Percentiles rank a stretch among this genome's conserved stretches.
These are phyloP conservation scores for Candolleomyces eurysporus DNA, from an alignment of 768 basidiomycete genomes.

Conservation along the genomic window DNA sequence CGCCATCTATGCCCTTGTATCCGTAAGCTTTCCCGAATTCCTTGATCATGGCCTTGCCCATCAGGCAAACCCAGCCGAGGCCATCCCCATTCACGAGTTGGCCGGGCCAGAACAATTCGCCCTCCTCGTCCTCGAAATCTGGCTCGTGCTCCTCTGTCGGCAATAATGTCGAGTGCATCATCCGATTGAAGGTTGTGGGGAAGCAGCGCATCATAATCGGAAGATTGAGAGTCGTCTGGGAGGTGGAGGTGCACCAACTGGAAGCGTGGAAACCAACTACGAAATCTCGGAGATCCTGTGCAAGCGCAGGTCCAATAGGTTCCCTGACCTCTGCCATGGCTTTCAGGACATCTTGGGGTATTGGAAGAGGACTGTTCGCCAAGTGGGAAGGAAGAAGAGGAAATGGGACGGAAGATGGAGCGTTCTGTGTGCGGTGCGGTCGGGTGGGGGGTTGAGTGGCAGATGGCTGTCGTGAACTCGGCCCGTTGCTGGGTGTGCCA, in stretches of 20 bases:
- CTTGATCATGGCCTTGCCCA: constrained; percentile 84
- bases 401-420: constrained; percentile 33
- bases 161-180: constrained; percentile 62
- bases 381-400: constrained; percentile 37
- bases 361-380: constrained; percentile 31
- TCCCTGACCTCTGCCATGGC: constrained; percentile 44
- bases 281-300: constrained; percentile 43
- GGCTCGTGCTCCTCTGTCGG: constrained; percentile 74
- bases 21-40: constrained; percentile 77
- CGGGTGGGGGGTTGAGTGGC: constrained; percentile 30
- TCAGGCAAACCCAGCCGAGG: constrained; percentile 82
- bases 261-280: constrained; percentile 37
- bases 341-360: constrained; percentile 41
- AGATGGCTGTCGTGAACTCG: constrained; percentile 24
- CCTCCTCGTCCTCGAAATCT: constrained; percentile 83
- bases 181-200: constrained; percentile 72
- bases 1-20: constrained; percentile 68
- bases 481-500: constrained; percentile 49
- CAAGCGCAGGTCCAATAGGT: constrained; percentile 40
- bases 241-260: constrained; percentile 44
- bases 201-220: constrained; percentile 69
- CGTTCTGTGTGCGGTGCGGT: constrained; percentile 25
- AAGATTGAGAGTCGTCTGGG: constrained; percentile 59
- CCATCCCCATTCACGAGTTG: constrained; percentile 73
- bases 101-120: constrained; percentile 84